Evolutionary conservation across 495 filamentous ascomycete genomes (phyloP).

Genomic region (Aspergillus ostianus): DNA sequence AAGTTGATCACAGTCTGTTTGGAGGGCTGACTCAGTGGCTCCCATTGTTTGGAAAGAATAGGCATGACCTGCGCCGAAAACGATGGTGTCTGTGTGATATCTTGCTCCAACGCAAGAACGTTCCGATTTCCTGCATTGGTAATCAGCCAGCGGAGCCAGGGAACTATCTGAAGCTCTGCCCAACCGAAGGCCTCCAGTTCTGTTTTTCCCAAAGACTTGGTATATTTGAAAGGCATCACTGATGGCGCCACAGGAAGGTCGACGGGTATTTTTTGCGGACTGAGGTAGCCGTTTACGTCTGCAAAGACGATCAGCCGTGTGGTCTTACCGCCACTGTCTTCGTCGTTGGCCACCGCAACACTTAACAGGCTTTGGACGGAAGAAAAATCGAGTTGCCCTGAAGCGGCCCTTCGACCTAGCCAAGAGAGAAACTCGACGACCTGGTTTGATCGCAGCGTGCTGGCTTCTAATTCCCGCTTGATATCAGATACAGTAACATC

Average conservation of each 20-base stretch:
- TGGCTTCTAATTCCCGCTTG: constrained; percentile 70
- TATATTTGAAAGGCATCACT: constrained; percentile 79
- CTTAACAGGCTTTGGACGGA: constrained; percentile 66
- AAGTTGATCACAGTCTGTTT: constrained; percentile 63
- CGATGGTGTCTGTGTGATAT: constrained; percentile 65
- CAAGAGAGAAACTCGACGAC: constrained; percentile 79
- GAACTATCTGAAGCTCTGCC: constrained; percentile 73
- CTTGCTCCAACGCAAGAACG: constrained; percentile 48
- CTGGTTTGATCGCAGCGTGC: constrained; percentile 71
- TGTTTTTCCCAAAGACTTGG: constrained; percentile 54
- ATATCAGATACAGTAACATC: constrained; percentile 87
- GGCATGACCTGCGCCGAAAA: constrained; percentile 79
- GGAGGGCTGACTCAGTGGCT: constrained; percentile 60
- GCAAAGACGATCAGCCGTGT: constrained; percentile 72
- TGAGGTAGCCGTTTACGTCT: constrained; percentile 71
- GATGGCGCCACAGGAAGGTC: constrained; percentile 80
- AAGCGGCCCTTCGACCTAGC: constrained; percentile 64
- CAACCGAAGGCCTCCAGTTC: constrained; percentile 80
- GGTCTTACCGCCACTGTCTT: constrained; percentile 54
- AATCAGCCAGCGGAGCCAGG: constrained; percentile 79
- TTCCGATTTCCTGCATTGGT: constrained; percentile 53
- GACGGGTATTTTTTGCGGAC: constrained; percentile 69
- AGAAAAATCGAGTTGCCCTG: constrained; percentile 62
- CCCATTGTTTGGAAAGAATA: constrained; percentile 86
- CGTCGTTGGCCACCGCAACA: constrained; percentile 76